Conservation (phyloP, 768 basidiomycete species). For the Coprinellus micaceus region DNA sequence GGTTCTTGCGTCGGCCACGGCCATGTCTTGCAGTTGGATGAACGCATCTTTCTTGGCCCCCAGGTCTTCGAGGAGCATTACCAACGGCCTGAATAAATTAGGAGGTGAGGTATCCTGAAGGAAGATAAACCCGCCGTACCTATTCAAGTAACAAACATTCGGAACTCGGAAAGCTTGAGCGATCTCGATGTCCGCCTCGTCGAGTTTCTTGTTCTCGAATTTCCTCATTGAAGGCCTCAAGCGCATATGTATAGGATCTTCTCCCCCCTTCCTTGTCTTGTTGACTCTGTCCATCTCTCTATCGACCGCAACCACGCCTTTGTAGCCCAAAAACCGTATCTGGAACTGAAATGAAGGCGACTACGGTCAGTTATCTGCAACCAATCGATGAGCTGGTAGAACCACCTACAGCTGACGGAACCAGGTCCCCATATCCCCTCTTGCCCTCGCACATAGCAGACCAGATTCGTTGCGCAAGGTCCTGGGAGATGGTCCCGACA, state of each 20-base stretch:
- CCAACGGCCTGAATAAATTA: constrained; percentile 47
- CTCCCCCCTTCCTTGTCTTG: constrained; percentile 5
- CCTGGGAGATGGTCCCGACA: constrained; percentile 70
- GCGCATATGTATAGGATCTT: constrained; percentile 57
- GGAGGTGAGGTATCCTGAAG: background rate
- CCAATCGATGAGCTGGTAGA: background rate
- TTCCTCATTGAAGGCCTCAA: constrained; percentile 74
- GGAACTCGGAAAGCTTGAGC: constrained; percentile 60
- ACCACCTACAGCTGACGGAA: constrained; percentile 56
- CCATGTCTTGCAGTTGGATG: constrained; percentile 54
- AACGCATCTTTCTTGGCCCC: constrained; percentile 60
- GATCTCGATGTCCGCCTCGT: constrained; percentile 67
- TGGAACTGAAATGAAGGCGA: too few species aligned
- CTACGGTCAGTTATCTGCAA: too few species aligned
- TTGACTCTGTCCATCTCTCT: constrained; percentile 39
- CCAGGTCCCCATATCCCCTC: constrained; percentile 27
- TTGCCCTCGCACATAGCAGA: constrained; percentile 40
- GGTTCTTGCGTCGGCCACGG: constrained; percentile 53
- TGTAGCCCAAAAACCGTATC: constrained; percentile 80
- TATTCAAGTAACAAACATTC: constrained; percentile 64
- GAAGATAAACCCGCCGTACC: constrained; percentile 36
- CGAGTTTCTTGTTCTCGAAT: constrained; percentile 50
- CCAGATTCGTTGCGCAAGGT: constrained; percentile 61
- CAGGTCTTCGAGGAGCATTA: constrained; percentile 78
- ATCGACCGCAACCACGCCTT: constrained; percentile 77